Evolutionary conservation across 306 rosid species (phyloP), one percentile per base, ranked within the genome.

Genomic region (Cicer yamashitae): DNA sequence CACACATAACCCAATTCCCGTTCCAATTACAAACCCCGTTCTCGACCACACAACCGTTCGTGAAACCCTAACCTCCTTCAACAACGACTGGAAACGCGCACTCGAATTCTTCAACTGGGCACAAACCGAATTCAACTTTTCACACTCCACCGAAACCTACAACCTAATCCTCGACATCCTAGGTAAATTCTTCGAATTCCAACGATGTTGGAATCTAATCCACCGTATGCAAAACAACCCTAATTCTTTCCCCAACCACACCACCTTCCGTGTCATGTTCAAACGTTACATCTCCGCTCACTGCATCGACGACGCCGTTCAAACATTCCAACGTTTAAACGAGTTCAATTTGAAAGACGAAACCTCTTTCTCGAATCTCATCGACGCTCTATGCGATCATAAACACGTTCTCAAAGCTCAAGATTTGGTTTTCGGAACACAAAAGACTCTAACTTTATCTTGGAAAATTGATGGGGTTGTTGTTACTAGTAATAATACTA

Each of bases 81-180:
- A 86, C 89, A 91, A 94, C 30, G 97, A 94, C 71, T 94, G 96
- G 96, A 87, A 79, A 53, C 86, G 84, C 7, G 97, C 98, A 6
- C 43, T 85, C n/a, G 96, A 91, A 4, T 94, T 94, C 84, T 94
- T 94, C 91, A 84, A 71, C 67, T 94, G 94, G 94, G 86, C 82
- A 12, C 84, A 86, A 43, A 71, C 79, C 9, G 60, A 86, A 4
- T 63, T 7, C 72, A 61, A 77, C 2, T 87, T 87, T 58, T 74
- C 17, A 6, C 98, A 88, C 88, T 74, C 89, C 84, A 87, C 96
- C 9, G 87, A 85, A 61, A 94, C 94, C 37, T 88, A 47, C 79
- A 94, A 91, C 62, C 76, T 80, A 1, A 78, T 90, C 80, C 77
- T 91, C 4, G 97, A 94, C 84, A 90, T 94, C 44, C 87, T 91